Evolutionary conservation across 805 yeast species (phyloP), one percentile per base, ranked within the genome.

Genomic region (Zygotorulaspora chibaensis): DNA sequence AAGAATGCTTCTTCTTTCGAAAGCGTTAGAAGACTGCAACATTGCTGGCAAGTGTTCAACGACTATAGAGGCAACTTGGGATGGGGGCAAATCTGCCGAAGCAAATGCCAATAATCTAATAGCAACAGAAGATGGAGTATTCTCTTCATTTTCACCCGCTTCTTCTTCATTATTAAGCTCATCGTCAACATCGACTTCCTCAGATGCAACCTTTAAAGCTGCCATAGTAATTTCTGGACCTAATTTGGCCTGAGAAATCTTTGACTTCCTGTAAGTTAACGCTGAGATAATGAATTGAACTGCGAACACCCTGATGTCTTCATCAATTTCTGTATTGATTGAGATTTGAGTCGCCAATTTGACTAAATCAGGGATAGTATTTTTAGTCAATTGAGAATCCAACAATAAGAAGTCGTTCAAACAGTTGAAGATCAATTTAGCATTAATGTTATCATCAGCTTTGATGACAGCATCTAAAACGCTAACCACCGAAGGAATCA

Each of bases 61-160:
- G 51, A 91, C 75, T 36, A 96, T 91, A 52, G 74, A 77, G 54
- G 90, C 81, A 46, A 87, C 95, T 67, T 93, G 99, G 35, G 88
- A 79, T 40, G 98, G 96, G 43, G 99, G 96, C 59, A 93, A 74
- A 60, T 84, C 89, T 37, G 83, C 72, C 13, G 98, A 79, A 54
- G 91, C 80, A 60, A 79, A 78, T 43, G 87, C 85, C 43, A 93
- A 66, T 48, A 91, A 72, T 69, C 96, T 80, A 57, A 89, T 75
- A 12, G 95, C 96, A 54, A 88, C 75, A 41, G 84, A 67, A 36
- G 81, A 68, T 46, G 96, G 95, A 45, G 82, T 77, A 59, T 81
- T 84, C 68, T 91, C 98, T 70, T 89, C 96, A 62, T 87, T 89
- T 67, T 89, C 96, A 56, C 87, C 91, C 58, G 89, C 95, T 62